These are phyloP conservation scores for Diversispora eburnea DNA, from an alignment of 192 early-diverging fungal species.

Conservation along the genomic window DNA sequence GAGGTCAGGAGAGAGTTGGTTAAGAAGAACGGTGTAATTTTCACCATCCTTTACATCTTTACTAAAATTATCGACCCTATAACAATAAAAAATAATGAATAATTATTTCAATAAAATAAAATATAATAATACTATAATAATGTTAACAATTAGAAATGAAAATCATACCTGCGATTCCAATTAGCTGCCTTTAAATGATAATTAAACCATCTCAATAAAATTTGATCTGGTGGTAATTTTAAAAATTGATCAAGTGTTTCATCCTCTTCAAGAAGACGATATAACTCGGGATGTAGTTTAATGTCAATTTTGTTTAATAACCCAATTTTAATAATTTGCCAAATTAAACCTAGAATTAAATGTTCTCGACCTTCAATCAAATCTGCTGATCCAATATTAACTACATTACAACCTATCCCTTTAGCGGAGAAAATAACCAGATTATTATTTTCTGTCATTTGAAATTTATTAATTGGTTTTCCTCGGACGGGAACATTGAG, in stretches of 20 bases:
- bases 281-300: conserved; percentile 96
- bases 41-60: conserved; percentile 92
- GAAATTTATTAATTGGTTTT: conserved; percentile 89
- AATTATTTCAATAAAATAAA: conserved; percentile 8
- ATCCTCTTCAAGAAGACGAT: conserved; percentile 87
- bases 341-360: conserved; percentile 93
- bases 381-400: conserved; percentile 97
- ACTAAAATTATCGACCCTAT: conserved; percentile 83
- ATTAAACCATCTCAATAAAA: conserved; percentile 98
- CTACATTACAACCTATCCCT: conserved; percentile 96
- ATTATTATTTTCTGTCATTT: conserved; percentile 99
- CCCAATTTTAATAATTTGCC: conserved; percentile 99
- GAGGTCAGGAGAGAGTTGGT: conserved; percentile 79
- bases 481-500: conserved; percentile 65
- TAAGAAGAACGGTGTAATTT: conserved; percentile 92
- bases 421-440: conserved; percentile 99
- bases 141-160: background rate
- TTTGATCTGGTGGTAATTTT: conserved; percentile 92
- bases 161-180: conserved; percentile 65
- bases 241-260: conserved; percentile 94
- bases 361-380: conserved; percentile 96
- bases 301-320: conserved; percentile 96
- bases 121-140: too few species aligned
- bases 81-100: conserved; percentile 14
- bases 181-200: conserved; percentile 95